phyloP scores from a whole-genome alignment of 2,329 filamentous ascomycete species.

The Teratosphaeria gauchensis region DNA sequence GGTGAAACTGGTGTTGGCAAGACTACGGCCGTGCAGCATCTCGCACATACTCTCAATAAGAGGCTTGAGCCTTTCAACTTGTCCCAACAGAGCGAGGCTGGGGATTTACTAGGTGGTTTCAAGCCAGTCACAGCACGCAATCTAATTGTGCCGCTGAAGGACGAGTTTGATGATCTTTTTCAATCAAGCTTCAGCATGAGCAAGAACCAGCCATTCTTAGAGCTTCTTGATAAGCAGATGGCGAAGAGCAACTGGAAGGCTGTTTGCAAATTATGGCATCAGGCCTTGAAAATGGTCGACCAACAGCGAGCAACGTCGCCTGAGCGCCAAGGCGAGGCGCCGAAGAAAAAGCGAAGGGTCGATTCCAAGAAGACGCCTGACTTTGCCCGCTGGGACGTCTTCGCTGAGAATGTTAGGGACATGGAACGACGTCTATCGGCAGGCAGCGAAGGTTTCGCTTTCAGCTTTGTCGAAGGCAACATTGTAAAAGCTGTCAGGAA shows the following conservation, averaged over 20 bases:
- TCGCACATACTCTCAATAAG: slow-evolving; percentile 73
- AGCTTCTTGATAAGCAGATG: slow-evolving; percentile 69
- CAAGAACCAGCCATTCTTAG: slow-evolving; percentile 80
- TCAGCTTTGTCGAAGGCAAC: slow-evolving; percentile 92
- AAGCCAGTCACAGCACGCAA: slow-evolving; percentile 89
- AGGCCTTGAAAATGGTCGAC: slow-evolving; percentile 80
- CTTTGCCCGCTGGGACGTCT: slow-evolving; percentile 65
- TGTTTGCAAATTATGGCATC: slow-evolving; percentile 75
- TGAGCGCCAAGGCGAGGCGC: slow-evolving; percentile 45
- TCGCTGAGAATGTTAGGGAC: slow-evolving; percentile 62
- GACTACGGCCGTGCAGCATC: slow-evolving; percentile 88
- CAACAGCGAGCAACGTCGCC: slow-evolving; percentile 41
- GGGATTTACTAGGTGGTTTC: slow-evolving; percentile 91
- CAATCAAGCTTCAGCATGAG: slow-evolving; percentile 75
- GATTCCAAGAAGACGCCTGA: slow-evolving; percentile 40
- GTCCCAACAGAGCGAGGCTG: slow-evolving; percentile 94
- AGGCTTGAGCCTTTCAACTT: slow-evolving; percentile 89
- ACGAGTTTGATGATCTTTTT: slow-evolving; percentile 89
- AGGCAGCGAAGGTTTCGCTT: slow-evolving; percentile 69
- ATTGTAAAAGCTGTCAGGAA: slow-evolving; percentile 93
- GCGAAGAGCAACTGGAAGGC: slow-evolving; percentile 79
- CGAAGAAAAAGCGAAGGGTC: slow-evolving; percentile 61
- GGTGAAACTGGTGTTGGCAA: slow-evolving; percentile 98
- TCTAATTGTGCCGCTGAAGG: slow-evolving; percentile 78
- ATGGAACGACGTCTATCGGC: slow-evolving; percentile 72